Percentiles rank a stretch among this genome's conserved stretches.
These are phyloP conservation scores for Microbotryomycetes sp. DNA, from an alignment of 1,284 basidiomycete genomes.

Conservation along the genomic window DNA sequence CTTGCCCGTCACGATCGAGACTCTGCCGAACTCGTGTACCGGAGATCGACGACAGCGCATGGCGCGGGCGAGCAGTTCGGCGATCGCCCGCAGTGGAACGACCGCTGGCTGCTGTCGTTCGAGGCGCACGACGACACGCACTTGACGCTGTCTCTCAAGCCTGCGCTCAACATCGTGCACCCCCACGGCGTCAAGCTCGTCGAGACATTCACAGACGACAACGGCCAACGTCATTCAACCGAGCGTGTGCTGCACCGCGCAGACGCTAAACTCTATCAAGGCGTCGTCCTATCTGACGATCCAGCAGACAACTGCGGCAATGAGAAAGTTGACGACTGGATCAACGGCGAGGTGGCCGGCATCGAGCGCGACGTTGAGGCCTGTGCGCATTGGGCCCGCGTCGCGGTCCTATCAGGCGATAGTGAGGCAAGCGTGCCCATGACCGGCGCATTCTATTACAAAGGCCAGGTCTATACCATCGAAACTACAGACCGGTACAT, in stretches of 20 bases:
- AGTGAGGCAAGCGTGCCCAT: conserved; percentile 43
- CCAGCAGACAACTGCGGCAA: too few relatives aligned
- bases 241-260: conserved; percentile 18
- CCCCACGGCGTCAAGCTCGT: conserved; percentile 26
- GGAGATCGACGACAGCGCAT: background rate
- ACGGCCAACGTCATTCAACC: conserved; percentile 11
- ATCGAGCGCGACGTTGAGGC: conserved; percentile 8
- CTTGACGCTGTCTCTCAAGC: conserved; percentile 31
- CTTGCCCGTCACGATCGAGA: background rate
- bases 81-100: conserved; percentile 14
- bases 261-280: conserved; percentile 32
- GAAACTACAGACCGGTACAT: conserved; percentile 65
- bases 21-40: background rate
- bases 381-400: conserved; percentile 30
- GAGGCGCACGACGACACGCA: conserved; percentile 8
- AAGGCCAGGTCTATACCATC: conserved; percentile 65
- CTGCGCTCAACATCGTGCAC: conserved; percentile 30
- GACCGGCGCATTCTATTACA: conserved; percentile 66
- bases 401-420: conserved; percentile 15
- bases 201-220: conserved; percentile 19
- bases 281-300: conserved; percentile 25
- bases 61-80: background rate
- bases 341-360: conserved; percentile 25
- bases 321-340: conserved; percentile 24
- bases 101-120: conserved; percentile 26